Base-by-base conservation (phyloP, 2,329 filamentous ascomycete species). In the Shiraia bambusicola region DNA sequence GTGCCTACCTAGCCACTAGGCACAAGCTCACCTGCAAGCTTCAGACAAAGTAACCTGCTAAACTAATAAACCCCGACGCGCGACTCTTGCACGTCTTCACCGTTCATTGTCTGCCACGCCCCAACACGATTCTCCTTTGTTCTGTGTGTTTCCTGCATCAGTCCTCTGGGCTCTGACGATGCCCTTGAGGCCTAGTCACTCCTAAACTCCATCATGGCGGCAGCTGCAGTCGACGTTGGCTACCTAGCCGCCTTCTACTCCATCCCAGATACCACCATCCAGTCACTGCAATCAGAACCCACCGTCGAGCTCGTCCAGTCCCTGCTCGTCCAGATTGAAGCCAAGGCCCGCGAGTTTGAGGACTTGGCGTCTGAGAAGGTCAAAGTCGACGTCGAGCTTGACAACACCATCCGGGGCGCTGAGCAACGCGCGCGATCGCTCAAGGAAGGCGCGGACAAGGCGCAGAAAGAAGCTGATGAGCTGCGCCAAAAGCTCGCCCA, bases 321-420 rank as follows among this genome's bases (percentile, higher is more conserved):
- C 29, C 76, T 98, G 37, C 78, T 98, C 28, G 76, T 81, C 49
- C 84, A 87, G 17, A 81, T 97, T 38, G 80, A 84, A 16, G 73
- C 76, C 22, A 95, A 93, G 68, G 89, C 88, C 26, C 87, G 84
- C 58, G 89, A 95, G 59, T 85, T 82, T 58, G 89, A 95, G 64
- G 80, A 83, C 28, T 73, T 95, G 28, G 88, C 86, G 58, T 85
- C 92, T 8, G 88, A 95, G 52, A 97, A 96, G 72, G 78, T 96
- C 31, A 85, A 88, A 54, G 76, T 88, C 32, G 89, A 95, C 59
- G 93, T 98, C 31, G 91, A 97, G 73, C 80, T 97, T 6, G 93
- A 98, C 68, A 93, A 89, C 69, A 86, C 86, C 13, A 85, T 95
- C 34, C 85, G 90, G 57, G 87, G 81, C 52, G 85, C 86, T 45